Conservation (phyloP, 345 rosid species). For the Salix suchowensis region DNA sequence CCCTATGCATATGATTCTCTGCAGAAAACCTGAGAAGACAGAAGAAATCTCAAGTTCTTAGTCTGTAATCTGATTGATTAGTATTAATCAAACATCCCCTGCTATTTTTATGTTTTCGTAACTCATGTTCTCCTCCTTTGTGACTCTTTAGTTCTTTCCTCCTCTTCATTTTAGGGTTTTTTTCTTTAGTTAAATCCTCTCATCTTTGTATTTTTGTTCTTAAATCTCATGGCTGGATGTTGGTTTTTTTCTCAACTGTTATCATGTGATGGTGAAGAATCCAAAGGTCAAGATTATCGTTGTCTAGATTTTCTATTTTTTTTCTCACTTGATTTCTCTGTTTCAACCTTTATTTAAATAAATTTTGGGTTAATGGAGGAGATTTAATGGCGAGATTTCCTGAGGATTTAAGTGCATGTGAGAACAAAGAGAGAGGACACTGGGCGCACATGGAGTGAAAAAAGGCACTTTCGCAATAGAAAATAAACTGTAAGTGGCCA, state of each 20-base stretch:
- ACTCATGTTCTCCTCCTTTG: not conserved
- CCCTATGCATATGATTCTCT: slow-evolving; percentile 95
- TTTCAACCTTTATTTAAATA: not conserved
- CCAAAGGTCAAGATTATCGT: not conserved
- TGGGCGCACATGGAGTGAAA: slow-evolving; percentile 11
- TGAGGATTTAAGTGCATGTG: not conserved
- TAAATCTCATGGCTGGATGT: slow-evolving; percentile 6
- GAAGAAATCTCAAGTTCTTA: slow-evolving; percentile 17
- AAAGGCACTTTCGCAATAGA: not conserved
- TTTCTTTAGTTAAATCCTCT: not conserved
- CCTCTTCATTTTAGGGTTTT: not conserved
- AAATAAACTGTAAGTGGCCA: not conserved
- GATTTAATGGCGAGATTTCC: not conserved
- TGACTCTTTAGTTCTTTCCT: slow-evolving; percentile 11
- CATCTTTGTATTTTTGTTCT: slow-evolving; percentile 17
- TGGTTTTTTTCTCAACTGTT: not conserved
- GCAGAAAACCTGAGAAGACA: slow-evolving; percentile 61
- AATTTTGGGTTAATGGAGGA: not conserved
- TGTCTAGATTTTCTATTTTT: not conserved
- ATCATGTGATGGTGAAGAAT: not conserved
- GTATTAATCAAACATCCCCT: slow-evolving; percentile 4
- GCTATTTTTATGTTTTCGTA: not conserved
- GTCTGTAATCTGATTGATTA: not conserved
- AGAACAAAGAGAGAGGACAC: not conserved
- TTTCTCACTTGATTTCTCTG: not conserved